phyloP scores from a whole-genome alignment of 495 filamentous ascomycete genomes.

The Penicillium maclennaniae region DNA sequence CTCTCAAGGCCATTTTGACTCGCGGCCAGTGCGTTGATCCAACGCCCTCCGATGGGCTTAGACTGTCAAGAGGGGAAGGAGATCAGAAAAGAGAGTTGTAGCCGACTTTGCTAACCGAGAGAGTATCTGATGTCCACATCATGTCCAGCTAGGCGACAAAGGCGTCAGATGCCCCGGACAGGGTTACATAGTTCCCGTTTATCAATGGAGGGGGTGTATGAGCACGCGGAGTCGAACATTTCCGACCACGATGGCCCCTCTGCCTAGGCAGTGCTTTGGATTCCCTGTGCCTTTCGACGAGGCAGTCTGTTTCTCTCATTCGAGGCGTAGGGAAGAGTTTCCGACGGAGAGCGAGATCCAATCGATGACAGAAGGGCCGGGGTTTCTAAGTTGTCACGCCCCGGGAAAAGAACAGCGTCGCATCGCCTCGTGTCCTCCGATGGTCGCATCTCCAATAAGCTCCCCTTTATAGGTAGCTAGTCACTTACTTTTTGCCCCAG shows the following conservation, averaged over 20 bases:
- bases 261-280: background rate
- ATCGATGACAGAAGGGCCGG: conserved; percentile 9
- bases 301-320: background rate
- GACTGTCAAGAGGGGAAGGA: conserved; percentile 1
- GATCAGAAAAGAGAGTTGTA: conserved; percentile 4
- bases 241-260: conserved; percentile 14
- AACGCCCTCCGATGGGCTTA: conserved; percentile 6
- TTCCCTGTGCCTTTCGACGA: too few relatives aligned
- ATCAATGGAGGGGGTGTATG: conserved; percentile 7
- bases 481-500: conserved; percentile 1
- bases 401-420: conserved; percentile 29
- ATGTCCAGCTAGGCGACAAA: background rate
- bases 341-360: conserved; percentile 1
- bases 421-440: conserved; percentile 33
- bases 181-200: conserved; percentile 30
- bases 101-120: conserved; percentile 18
- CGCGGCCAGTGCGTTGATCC: conserved; percentile 15
- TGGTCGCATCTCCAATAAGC: conserved; percentile 31
- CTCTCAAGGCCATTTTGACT: conserved; percentile 5
- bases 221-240: conserved; percentile 14
- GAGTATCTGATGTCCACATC: background rate
- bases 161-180: conserved; percentile 18
- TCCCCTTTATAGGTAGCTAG: background rate
- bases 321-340: conserved; percentile 3
- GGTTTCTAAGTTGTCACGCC: conserved; percentile 13